Evolutionary conservation across 176 grass and related monocot species (phyloP), one percentile per base, ranked within the genome.

Genomic region (Paspalum notatum): DNA sequence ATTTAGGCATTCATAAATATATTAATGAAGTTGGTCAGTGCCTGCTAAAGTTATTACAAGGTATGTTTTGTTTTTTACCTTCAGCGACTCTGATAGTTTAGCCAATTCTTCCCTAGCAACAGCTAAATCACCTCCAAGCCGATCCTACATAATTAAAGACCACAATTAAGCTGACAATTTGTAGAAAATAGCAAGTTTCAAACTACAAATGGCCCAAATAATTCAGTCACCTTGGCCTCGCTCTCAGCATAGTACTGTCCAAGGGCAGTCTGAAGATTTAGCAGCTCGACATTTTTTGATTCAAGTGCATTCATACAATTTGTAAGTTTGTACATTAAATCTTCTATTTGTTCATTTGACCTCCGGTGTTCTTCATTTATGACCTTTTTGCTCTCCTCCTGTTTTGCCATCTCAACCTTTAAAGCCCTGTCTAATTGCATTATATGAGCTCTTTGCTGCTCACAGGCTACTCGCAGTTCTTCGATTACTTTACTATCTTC

Each of bases 261-360:
- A 88, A 99, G 97, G 57, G 90, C 97, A 82, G 90, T 99, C 85
- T 99, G 93, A 62, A 99, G 93, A 90, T 99, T 99, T 68, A 99
- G 75, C 63, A 99, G 50, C 68, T 99, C 97, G 44, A 86, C 12
- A 58, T 99, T 89, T 93, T 99, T 99, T 18, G 82, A 91, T 74
- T 99, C 93, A 27, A 99, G 81, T 73, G 84, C 83, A 82, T 43
- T 96, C 89, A 90, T 91, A 87, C 82, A 93, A 77, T 68, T 91
- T 56, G 82, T 67, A 70, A 99, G 86, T 50, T 96, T 99, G 82
- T 88, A 75, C 57, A 80, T 95, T 62, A 99, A 85, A 82, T 91
- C 89, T 76, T 88, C 80, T 73, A 95, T 90, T 41, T 84, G 87
- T 77, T 96, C 85, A 32, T 90, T 91, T 93, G 90, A 96, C 79